Base-by-base conservation (phyloP, 2,329 filamentous ascomycete genomes). In the Fusarium sp. region DNA sequence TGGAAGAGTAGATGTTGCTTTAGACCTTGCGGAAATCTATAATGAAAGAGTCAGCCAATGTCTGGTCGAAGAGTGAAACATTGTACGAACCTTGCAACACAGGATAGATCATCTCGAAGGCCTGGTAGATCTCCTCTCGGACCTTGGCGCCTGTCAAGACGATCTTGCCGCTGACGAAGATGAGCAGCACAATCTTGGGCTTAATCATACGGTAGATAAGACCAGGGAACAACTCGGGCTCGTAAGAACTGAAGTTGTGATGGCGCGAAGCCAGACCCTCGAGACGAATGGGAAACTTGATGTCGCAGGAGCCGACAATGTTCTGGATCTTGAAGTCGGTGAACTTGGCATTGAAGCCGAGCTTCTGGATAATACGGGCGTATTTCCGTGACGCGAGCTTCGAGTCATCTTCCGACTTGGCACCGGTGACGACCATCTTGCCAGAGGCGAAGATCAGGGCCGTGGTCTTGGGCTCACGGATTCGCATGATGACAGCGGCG, bases 181-280 rank as follows among this genome's bases (percentile, higher is more conserved):
- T 98, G 81, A 98, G 88, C 29, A 98, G 91, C 63, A 98, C 96
- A 78, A 98, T 98, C 91, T 98, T 98, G 22, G 97, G 97, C 89
- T 98, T 98, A 89, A 98, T 98, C 97, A 99, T 99, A 84, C 97
- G 95, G 87, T 99, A 99, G 86, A 99, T 99, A 62, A 99, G 92
- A 91, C 97, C 97, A 81, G 97, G 97, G 90, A 98, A 99, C 83
- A 99, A 85, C 83, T 99, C 97, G 77, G 97, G 97, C 85, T 99
- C 97, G 85, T 99, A 99, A 67, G 95, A 98, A 86, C 94, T 97
- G 91, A 98, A 99, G 87, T 98, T 98, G 89, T 98, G 96, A 90
- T 99, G 97, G 86, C 95, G 95, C 78, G 93, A 97, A 18, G 97
- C 97, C 82, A 99, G 88, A 85, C 97, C 97, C 84, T 98, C 97